Conservation (phyloP, 371 early-diverging fungal species). For the Mucor saturninus region DNA sequence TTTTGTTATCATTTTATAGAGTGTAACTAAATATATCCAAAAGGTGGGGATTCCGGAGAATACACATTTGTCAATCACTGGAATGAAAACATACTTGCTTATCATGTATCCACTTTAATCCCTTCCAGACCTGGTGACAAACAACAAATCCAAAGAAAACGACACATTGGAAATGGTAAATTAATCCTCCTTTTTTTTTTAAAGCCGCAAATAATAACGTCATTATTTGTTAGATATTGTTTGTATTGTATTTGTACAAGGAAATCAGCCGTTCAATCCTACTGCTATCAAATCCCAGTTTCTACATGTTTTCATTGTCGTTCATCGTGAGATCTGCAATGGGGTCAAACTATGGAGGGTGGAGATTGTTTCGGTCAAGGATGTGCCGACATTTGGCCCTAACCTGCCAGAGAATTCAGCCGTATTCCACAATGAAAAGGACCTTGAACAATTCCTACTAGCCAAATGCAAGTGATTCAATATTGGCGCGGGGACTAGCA, state of each 20-base stretch:
- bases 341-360: conserved; percentile 48
- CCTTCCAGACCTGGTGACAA: conserved; percentile 74
- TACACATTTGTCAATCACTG: conserved; percentile 78
- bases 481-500: too few relatives aligned
- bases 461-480: conserved; percentile 56
- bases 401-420: conserved; percentile 60
- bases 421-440: conserved; percentile 56
- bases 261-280: conserved; percentile 71
- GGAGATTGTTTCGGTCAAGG: conserved; percentile 62
- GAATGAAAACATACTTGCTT: conserved; percentile 82
- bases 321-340: conserved; percentile 55
- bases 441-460: conserved; percentile 63
- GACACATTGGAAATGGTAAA: conserved; percentile 86
- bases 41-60: conserved; percentile 77
- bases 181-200: neutral
- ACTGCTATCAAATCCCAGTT: conserved; percentile 76
- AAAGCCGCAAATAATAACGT: neutral
- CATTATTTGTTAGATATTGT: conserved; percentile 64
- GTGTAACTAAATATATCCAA: neutral
- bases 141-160: conserved; percentile 84
- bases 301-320: conserved; percentile 76
- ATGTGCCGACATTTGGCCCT: conserved; percentile 75
- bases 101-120: conserved; percentile 84
- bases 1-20: neutral
- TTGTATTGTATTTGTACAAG: conserved; percentile 73